A percentile compares a stretch with the other conserved stretches of the same genome.
These are phyloP conservation scores for barley (Hordeum vulgare) DNA, from an alignment of 176 grass and related monocot species.

Conservation along the genomic window MorexV3_pseudomolecules_assembly NC_058518.1:348731433-348731932, in stretches of 20 bases:
- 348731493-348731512: slow-evolving; percentile 41
- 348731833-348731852: slow-evolving; percentile 6
- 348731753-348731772: background rate
- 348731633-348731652: slow-evolving; percentile 39
- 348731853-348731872: slow-evolving; percentile 21
- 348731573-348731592: background rate
- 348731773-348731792: slow-evolving; percentile 8
- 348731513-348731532: slow-evolving; percentile 40
- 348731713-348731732: background rate
- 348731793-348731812: background rate
- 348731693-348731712: slow-evolving; percentile 39
- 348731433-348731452: background rate
- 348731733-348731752: slow-evolving; percentile 18
- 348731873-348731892: background rate
- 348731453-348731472: slow-evolving; percentile 23
- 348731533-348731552: slow-evolving; percentile 35
- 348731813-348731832: slow-evolving; percentile 18
- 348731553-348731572: slow-evolving; percentile 14
- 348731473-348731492: slow-evolving; percentile 27
- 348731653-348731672: slow-evolving; percentile 10
- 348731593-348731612: slow-evolving; percentile 29
- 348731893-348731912: background rate
- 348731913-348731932: too few species aligned
- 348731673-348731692: slow-evolving; percentile 32
- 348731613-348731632: slow-evolving; percentile 42